Evolutionary conservation across 176 grass and related monocot genomes (phyloP).

Genomic region (Urochloa ruziziensis): DNA sequence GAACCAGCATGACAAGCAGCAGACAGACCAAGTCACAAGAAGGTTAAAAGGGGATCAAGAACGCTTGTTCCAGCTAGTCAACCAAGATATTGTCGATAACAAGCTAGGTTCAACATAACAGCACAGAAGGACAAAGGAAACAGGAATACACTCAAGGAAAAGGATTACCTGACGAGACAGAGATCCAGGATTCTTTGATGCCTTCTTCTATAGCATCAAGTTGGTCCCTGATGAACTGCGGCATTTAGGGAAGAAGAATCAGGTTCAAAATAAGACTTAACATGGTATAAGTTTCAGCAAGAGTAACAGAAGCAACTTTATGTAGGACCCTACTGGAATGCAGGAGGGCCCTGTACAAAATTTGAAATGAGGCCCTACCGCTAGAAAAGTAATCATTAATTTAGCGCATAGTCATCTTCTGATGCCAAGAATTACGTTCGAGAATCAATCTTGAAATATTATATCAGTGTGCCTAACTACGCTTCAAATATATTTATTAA

Average conservation of each 20-base stretch:
- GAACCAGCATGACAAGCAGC: background rate
- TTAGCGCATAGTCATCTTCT: background rate
- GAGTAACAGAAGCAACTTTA: conserved; percentile 7
- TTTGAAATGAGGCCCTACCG: background rate
- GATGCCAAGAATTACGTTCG: background rate
- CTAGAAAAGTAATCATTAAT: background rate
- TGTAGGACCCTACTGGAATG: background rate
- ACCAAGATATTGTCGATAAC: background rate
- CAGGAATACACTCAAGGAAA: conserved; percentile 3
- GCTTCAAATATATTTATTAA: background rate
- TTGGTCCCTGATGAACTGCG: conserved; percentile 79
- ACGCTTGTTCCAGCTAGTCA: background rate
- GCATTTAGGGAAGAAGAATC: conserved; percentile 32
- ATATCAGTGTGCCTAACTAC: background rate
- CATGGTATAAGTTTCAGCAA: background rate
- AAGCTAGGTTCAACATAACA: background rate
- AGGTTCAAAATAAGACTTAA: conserved; percentile 17
- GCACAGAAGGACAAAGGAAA: background rate
- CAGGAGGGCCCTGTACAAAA: background rate
- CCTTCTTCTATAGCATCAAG: conserved; percentile 78
- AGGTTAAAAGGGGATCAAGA: background rate
- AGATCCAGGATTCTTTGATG: conserved; percentile 72
- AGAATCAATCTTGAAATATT: background rate
- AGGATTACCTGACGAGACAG: conserved; percentile 64
- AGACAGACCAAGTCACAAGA: background rate